Base-by-base conservation (phyloP, 345 rosid genomes). In the Eucalyptus leucophloia region DNA sequence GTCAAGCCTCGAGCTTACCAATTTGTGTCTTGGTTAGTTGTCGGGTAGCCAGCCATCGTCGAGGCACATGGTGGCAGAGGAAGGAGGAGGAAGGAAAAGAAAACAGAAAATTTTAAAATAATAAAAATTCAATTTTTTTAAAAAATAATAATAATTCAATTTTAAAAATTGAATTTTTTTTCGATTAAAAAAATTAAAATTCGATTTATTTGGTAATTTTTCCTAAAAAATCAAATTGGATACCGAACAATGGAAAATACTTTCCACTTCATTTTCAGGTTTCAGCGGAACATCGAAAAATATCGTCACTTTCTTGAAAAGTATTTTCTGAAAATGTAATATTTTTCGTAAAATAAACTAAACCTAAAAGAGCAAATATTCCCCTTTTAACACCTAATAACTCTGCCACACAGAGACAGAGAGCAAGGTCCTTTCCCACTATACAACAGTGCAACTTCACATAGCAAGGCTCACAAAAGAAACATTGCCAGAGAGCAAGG, bases 11-110 rank as follows among this genome's bases (percentile, higher is more conserved):
- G 10, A 53, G 56, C 24, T 53, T 10, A 53, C 56, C 56, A 19
- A 53, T 19, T 0, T 0, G 0, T 53, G 56, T 53, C 56, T 53
- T 53, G 0, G 23, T 53, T 0, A 7, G 10, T 19, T 0, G 10
- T 1, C 24, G 1, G 0, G 56, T 2, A 53, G 0, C 1, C 0
- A 0, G 9, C 56, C 56, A 53, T 53, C 0, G 2, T 0, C 56
- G 24, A 53, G 56, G 56, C 56, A 19, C 4, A 53, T 18, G 23
- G 56, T 0, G 1, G 0, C 4, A 0, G 3, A 51, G 54, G 54
- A 51, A 50, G 21, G 54, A 51, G 23, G 4, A 51, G 9, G 23
- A 53, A 53, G 10, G 56, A 53, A 53, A 53, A 7, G 56, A 53
- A 53, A 53, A 53, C 0, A 4, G 2, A 18, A 53, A 53, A 53